Evolutionary conservation across 331 rosid genomes (phyloP), one percentile per base, ranked within the genome.

Genomic region (Acacia concinna): DNA sequence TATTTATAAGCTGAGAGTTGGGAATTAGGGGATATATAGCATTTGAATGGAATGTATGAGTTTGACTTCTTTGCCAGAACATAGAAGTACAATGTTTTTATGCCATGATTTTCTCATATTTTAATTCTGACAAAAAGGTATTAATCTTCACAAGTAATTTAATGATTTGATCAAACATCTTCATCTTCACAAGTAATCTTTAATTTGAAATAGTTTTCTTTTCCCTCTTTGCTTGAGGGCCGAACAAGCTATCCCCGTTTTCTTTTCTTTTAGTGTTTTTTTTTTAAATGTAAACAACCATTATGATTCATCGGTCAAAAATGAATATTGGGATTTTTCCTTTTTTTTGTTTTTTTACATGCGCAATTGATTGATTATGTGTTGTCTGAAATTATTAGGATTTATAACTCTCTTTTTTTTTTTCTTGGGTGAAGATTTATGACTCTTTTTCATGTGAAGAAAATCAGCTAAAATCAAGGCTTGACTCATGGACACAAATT

Each of bases 1-100:
- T 76, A 79, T 67, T 79, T 70, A 52, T 38, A 65, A 82, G 77
- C 72, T 72, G 80, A 59, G 82, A 72, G 74, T 79, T 82, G 31
- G 75, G 85, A 76, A 74, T 73, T n/a, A n/a, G n/a, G 27, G 34
- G 66, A 65, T 67, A 63, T 63, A 18, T 59, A 14, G n/a, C 64
- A 59, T 59, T 59, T 0, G 63, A 75, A 37, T 30, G 65, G 2
- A 23, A 71, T 79, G 86, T 82, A 67, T 20, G 77, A 76, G 77
- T 76, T 64, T 67, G 18, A 56, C 59, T 79, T 69, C 44, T 71
- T 64, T 49, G 35, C 52, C 71, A 47, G 79, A 67, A 71, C 56
- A 60, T 38, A 32, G 11, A 67, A 25, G 74, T 5, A 43, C 12
- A 34, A 62, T 52, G 73, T 35, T 6, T 35, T 35, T 35, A 6